Evolutionary conservation across 148 eudicot species (phyloP), one percentile per base, ranked within the genome.

Genomic region (Chenopodium berlandieri): DNA sequence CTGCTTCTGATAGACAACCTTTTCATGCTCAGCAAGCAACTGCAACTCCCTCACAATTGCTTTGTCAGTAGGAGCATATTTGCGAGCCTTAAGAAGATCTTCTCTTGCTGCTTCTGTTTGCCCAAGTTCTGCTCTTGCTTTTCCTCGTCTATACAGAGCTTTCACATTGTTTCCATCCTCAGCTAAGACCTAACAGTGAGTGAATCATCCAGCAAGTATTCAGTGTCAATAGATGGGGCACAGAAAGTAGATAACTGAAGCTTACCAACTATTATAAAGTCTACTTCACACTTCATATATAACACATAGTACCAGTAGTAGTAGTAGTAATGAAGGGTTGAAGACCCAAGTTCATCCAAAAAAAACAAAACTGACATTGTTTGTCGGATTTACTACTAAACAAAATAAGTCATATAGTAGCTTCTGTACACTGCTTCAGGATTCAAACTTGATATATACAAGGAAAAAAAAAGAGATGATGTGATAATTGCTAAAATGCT

Each of bases 101-200:
- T 92, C 97, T 65, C 90, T 88, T 56, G 98, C 99, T 62, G 94
- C 92, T 64, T 94, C 99, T 70, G 93, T 94, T 90, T 96, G 99
- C 69, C 98, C 99, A 6, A 96, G 98, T 86, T 94, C 94, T 34
- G 97, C 89, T 82, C 87, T 90, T 52, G 99, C 98, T 82, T 96
- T 96, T 75, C 99, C 97, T 78, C 99, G 86, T 79, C 98, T 87
- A 71, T 92, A 94, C 58, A 96, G 84, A 12, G 99, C 99, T 89
- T 96, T 96, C 14, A 85, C 94, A 77, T 94, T 96, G 78, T 89
- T 90, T 84, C 89, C 91, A 62, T 96, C 99, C 87, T 96, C 99
- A 12, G 86, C 86, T 80, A 94, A 81, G 40, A 94, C 98, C 99
- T 94, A 80, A 25, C 19, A 80, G 9, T 64, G 67, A 17, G 9